Conservation (phyloP, 306 rosid genomes). For the Crotalaria pallida region DNA sequence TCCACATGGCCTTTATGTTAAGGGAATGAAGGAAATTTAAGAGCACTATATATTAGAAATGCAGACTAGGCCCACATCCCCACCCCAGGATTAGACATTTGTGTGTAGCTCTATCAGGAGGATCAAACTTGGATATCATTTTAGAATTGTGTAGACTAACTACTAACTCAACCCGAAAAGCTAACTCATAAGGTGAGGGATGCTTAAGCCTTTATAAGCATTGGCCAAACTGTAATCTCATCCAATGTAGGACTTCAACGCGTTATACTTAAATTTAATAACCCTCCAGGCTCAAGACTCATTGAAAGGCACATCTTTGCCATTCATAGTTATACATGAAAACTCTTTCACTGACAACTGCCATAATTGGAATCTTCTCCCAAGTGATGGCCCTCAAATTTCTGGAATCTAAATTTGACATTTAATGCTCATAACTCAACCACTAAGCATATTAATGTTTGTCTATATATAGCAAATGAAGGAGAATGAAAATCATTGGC, state of each 20-base stretch:
- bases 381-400: not conserved
- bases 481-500: no score
- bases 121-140: no score
- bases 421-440: not conserved
- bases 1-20: not conserved
- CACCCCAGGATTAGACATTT: no score
- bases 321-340: not conserved
- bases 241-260: no score
- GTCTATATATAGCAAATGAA: not conserved
- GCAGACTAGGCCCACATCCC: no score
- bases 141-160: no score
- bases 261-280: no score
- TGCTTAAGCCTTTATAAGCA: no score
- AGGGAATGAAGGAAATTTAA: not conserved
- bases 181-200: no score
- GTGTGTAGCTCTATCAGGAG: no score
- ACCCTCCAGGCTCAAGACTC: not conserved
- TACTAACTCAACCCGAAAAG: no score
- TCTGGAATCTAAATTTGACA: not conserved
- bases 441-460: not conserved
- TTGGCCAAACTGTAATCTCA: no score
- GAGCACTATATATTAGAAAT: not conserved
- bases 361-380: not conserved
- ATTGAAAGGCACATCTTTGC: not conserved
- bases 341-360: not conserved